Percentiles rank a stretch among this genome's conserved stretches.
Evolutionary conservation across 225 moss, liverwort and hornwort species (phyloP).

Genomic region (Marchantia paleacea): DNA sequence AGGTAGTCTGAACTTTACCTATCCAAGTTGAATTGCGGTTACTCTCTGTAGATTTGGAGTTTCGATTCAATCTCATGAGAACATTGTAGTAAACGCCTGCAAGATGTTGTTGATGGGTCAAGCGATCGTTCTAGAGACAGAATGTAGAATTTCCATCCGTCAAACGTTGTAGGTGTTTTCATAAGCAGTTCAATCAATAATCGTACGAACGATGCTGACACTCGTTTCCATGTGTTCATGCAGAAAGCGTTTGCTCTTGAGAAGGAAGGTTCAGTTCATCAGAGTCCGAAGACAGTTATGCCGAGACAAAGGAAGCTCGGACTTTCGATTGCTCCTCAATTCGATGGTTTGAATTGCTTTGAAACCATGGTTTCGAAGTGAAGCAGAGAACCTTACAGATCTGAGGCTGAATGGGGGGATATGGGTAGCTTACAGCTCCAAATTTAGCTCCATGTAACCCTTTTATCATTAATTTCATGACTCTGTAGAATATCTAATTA

Average conservation of each 20-base stretch:
- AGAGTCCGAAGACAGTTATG: background rate
- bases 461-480: background rate
- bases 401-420: background rate
- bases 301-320: background rate
- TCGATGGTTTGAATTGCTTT: slow-evolving; percentile 24
- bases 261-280: background rate
- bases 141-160: too few relatives aligned
- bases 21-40: too few relatives aligned
- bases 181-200: background rate
- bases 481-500: background rate
- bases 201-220: background rate
- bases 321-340: slow-evolving; percentile 13
- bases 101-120: too few relatives aligned
- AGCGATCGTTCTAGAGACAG: too few relatives aligned
- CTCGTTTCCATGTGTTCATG: background rate
- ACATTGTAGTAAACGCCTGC: too few relatives aligned
- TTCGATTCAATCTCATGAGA: too few relatives aligned
- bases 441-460: background rate
- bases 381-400: background rate
- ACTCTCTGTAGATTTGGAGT: too few relatives aligned
- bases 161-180: too few relatives aligned
- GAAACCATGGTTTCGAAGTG: slow-evolving; percentile 21
- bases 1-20: too few relatives aligned
- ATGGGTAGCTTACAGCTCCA: background rate
- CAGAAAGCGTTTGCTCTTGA: slow-evolving; percentile 25